Base-by-base conservation (phyloP, 2,329 filamentous ascomycete species). In the Xylaria sp. region DNA sequence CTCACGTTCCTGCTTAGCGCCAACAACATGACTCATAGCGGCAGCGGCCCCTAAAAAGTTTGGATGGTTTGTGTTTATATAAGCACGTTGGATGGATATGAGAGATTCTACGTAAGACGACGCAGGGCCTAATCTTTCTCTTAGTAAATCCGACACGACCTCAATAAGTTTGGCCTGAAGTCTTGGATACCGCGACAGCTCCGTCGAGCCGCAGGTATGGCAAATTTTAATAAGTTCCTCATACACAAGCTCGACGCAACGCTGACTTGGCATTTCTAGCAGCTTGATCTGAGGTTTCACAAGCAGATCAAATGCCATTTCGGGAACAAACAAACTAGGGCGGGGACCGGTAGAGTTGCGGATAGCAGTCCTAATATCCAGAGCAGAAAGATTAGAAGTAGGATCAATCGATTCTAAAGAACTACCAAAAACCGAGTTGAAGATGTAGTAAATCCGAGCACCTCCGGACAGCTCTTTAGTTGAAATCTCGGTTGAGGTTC, bases 191-290 rank as follows among this genome's bases (percentile, higher is more conserved):
- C 96, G 88, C 60, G 93, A 92, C 22, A 99, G 88, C 79, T 99
- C 96, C 17, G 92, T 96, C 1, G 94, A 97, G 69, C 96, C 96
- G 81, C 96, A 99, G 0, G 96, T 99, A 79, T 99, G 96, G 81
- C 96, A 97, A 73, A 99, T 98, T 82, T 99, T 99, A 83, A 99
- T 99, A 50, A 99, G 86, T 80, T 99, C 96, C 79, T 99, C 96
- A 79, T 99, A 99, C 2, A 99, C 96, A 61, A 99, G 87, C 81
- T 99, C 96, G 57, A 99, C 96, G 76, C 96, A 99, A 74, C 96
- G 90, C 78, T 99, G 96, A 77, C 93, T 96, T 10, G 96, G 96
- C 29, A 96, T 89, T 78, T 99, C 96, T 31, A 99, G 85, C 60
- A 99, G 86, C 82, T 98, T 98, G 80, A 99, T 99, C 79, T 99